These are phyloP conservation scores for Boletus edulis DNA, from an alignment of 768 basidiomycete genomes.

Conservation along the genomic window DNA sequence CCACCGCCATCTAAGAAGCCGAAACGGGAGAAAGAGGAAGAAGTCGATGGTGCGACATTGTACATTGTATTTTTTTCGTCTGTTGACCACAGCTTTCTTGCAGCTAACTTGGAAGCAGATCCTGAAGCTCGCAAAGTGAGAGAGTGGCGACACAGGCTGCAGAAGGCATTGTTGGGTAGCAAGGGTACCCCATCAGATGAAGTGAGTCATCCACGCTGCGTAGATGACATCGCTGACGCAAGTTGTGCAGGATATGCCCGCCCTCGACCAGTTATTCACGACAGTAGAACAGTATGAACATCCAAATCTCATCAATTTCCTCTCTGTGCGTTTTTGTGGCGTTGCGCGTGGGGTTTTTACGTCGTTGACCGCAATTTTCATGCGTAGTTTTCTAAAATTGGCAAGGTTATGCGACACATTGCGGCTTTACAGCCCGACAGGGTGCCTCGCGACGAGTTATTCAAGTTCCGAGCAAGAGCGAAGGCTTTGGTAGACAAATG, in stretches of 20 bases:
- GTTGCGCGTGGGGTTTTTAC: slow-evolving; percentile 2
- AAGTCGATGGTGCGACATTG: slow-evolving; percentile 51
- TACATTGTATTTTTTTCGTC: background rate
- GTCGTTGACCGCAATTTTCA: slow-evolving; percentile 8
- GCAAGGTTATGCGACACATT: slow-evolving; percentile 64
- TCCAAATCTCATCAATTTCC: slow-evolving; percentile 71
- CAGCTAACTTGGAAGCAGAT: slow-evolving; percentile 49
- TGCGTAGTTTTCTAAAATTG: slow-evolving; percentile 45
- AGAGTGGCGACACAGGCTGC: slow-evolving; percentile 90
- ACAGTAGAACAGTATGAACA: slow-evolving; percentile 73
- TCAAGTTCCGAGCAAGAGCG: slow-evolving; percentile 51
- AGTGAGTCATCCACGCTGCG: slow-evolving; percentile 37
- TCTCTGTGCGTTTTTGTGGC: slow-evolving; percentile 43
- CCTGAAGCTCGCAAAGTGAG: slow-evolving; percentile 73
- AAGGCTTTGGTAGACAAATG: slow-evolving; percentile 46
- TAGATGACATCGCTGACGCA: slow-evolving; percentile 7
- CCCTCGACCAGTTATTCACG: slow-evolving; percentile 66
- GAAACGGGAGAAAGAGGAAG: slow-evolving; percentile 58
- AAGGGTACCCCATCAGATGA: slow-evolving; percentile 63
- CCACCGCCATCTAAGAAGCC: slow-evolving; percentile 66
- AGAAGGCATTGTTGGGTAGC: slow-evolving; percentile 78
- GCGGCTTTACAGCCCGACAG: slow-evolving; percentile 39
- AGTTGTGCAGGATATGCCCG: slow-evolving; percentile 67
- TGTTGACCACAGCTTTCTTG: slow-evolving; percentile 4
- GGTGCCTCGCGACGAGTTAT: slow-evolving; percentile 52